Base-by-base conservation (phyloP, 495 filamentous ascomycete genomes). In the Filosporella fistucella region DNA sequence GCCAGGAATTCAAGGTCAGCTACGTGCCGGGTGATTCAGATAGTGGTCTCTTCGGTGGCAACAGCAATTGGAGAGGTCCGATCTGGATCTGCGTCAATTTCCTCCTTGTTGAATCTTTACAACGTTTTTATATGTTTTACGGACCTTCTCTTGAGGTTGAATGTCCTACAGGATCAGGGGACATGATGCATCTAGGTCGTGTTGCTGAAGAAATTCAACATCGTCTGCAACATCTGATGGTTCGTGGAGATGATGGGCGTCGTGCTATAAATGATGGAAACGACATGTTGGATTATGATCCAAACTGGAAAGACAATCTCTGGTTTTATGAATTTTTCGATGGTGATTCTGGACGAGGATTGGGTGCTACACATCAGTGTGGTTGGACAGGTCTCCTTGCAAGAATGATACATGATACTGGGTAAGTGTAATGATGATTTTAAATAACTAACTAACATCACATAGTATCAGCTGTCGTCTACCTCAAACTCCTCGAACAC, bases 271-370 rank as follows among this genome's bases (percentile, higher is more conserved):
- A 96, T 52, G 82, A 75, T 41, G 79, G 84, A 18, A 89, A 81
- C 47, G 85, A 95, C 44, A 70, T 84, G 49, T 80, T 97, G 25
- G 89, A 97, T 67, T 93, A 83, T 52, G 88, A 97, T 63, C 80
- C 86, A 18, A 70, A 95, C 66, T 96, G 91, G 91, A 89, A 80
- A 61, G 89, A 96, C 60, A 79, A 95, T 57, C 67, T 96, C 49
- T 95, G 88, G 85, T 97, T 94, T 75, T 84, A 95, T 59, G 91
- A 97, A 64, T 97, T 94, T 71, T 97, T 97, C 58, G 91, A 97
- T 56, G 91, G 88, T 22, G 93, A 97, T 60, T 83, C 72, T 21
- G 91, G 93, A 13, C 82, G 89, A 42, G 91, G 93, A 5, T 72
- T 96, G 7, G 91, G 91, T 43, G 88, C 91, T 18, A 93, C 87